Evolutionary conservation across 2,329 filamentous ascomycete genomes (phyloP).

Genomic region (Corniculantispora saksenae): DNA sequence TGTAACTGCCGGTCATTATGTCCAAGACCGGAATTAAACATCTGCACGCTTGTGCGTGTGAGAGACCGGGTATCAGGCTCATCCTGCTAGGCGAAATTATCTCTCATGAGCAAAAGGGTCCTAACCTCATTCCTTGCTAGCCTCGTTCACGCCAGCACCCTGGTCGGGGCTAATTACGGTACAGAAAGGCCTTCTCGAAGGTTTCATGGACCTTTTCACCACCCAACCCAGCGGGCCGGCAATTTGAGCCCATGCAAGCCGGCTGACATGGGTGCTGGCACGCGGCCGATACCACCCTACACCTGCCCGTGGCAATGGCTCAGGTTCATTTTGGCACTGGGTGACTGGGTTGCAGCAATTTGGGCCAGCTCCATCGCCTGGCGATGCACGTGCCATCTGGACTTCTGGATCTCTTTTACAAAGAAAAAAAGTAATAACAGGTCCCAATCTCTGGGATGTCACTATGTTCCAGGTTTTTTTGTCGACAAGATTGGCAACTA

Average conservation of each 20-base stretch:
- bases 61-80: not conserved
- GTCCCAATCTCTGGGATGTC: slow-evolving; percentile 1
- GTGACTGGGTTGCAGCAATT: slow-evolving; percentile 6
- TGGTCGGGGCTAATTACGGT: slow-evolving; percentile 16
- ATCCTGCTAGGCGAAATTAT: slow-evolving; percentile 3
- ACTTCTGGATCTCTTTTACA: not conserved
- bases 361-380: not conserved
- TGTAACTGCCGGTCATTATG: not conserved
- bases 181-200: slow-evolving; percentile 24
- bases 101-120: not conserved
- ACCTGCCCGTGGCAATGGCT: not conserved
- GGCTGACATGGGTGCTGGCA: slow-evolving; percentile 1
- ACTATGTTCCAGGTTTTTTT: not conserved
- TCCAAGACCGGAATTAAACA: not conserved
- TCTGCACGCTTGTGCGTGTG: not conserved
- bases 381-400: slow-evolving; percentile 4
- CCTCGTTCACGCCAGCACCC: slow-evolving; percentile 9
- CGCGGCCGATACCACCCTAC: slow-evolving; percentile 4
- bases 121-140: not conserved
- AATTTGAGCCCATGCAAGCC: slow-evolving; percentile 17
- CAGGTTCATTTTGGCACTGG: not conserved
- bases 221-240: slow-evolving; percentile 19
- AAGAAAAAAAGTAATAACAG: not conserved
- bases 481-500: not conserved
- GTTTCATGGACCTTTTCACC: slow-evolving; percentile 21